Percentiles rank a stretch among this genome's conserved stretches.
Conservation (phyloP, 768 basidiomycete genomes). For the Panaeolus papilionaceus region DNA sequence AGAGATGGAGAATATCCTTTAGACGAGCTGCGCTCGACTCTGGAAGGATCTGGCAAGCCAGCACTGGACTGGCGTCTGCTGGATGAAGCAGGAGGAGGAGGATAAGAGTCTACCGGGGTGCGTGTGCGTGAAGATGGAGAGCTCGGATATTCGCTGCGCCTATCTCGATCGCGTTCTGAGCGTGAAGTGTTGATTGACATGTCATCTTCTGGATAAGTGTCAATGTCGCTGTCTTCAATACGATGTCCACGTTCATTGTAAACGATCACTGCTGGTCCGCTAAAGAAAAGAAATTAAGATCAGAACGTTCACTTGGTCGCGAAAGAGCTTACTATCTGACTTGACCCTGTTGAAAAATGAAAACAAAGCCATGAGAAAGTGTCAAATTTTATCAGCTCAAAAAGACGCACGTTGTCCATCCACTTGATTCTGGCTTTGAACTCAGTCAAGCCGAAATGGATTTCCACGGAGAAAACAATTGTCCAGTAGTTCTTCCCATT, state of each 20-base stretch:
- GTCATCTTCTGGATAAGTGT: conserved; percentile 72
- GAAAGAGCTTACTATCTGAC: conserved; percentile 67
- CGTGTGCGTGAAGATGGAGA: conserved; percentile 60
- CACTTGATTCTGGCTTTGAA: conserved; percentile 85
- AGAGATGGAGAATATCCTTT: conserved; percentile 32
- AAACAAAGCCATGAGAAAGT: conserved; percentile 13
- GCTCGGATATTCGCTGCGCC: conserved; percentile 43
- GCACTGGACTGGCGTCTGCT: conserved; percentile 29
- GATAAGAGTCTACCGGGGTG: conserved; percentile 50
- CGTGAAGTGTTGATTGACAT: conserved; percentile 26
- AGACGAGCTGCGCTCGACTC: conserved; percentile 28
- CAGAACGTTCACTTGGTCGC: not conserved
- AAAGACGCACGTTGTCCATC: conserved; percentile 71
- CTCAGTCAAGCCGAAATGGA: conserved; percentile 84
- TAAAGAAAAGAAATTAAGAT: conserved; percentile 32
- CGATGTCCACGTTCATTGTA: conserved; percentile 83
- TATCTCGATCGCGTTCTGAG: conserved; percentile 27
- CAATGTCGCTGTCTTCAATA: conserved; percentile 75
- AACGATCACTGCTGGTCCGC: conserved; percentile 81
- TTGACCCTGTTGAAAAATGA: conserved; percentile 51
- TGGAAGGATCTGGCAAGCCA: conserved; percentile 24
- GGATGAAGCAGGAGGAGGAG: conserved; percentile 26
- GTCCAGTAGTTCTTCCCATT: conserved; percentile 81
- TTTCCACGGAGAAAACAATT: conserved; percentile 84
- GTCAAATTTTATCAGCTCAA: conserved; percentile 10